phyloP scores from a whole-genome alignment of 495 filamentous ascomycete genomes.

The Xylaria grammica region DNA sequence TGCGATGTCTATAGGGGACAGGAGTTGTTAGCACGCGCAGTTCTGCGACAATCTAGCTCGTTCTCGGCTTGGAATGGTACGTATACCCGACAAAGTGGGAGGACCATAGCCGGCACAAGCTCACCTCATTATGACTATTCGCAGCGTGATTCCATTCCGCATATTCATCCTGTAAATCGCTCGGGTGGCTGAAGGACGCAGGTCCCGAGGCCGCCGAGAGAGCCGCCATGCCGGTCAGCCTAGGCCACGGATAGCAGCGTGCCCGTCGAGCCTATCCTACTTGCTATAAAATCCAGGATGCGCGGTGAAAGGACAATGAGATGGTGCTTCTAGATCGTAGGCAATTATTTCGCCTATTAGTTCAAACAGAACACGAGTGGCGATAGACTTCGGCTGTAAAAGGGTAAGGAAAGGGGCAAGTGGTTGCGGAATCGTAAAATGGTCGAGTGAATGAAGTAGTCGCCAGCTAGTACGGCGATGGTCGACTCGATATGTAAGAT shows the following conservation, averaged over 20 bases:
- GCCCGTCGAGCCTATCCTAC: neutral
- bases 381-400: neutral
- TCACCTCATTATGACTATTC: constrained; percentile 44
- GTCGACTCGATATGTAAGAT: neutral
- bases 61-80: neutral
- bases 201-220: constrained; percentile 55
- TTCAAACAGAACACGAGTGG: neutral
- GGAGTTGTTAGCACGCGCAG: constrained; percentile 19
- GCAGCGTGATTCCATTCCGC: constrained; percentile 59
- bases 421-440: neutral
- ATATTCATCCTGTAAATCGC: constrained; percentile 55
- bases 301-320: neutral
- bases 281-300: constrained; percentile 14
- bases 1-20: constrained; percentile 22
- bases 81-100: neutral
- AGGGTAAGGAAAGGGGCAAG: neutral
- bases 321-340: neutral
- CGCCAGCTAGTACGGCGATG: neutral
- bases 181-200: constrained; percentile 55
- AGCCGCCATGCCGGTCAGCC: constrained; percentile 51
- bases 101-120: constrained; percentile 13
- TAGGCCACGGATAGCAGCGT: constrained; percentile 27
- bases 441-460: neutral
- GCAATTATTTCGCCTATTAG: neutral
- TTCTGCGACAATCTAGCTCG: neutral